phyloP scores from a whole-genome alignment of 495 filamentous ascomycete species.

The Barbatosphaeria neglecta region DNA sequence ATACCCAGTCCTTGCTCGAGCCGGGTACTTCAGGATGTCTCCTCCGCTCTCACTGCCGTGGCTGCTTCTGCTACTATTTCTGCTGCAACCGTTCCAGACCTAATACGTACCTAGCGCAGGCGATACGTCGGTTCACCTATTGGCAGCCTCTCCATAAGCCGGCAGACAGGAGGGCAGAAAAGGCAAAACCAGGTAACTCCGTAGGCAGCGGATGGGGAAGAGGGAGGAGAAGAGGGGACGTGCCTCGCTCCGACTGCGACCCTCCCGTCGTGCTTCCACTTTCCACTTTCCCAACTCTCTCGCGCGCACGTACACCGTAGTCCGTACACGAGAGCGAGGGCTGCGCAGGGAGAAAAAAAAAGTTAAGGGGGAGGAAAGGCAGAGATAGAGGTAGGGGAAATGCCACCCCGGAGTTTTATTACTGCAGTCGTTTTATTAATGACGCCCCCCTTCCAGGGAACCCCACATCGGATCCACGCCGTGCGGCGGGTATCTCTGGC shows the following conservation, averaged over 20 bases:
- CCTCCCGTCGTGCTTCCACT: not conserved
- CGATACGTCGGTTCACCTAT: not conserved
- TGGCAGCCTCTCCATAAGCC: too few relatives aligned
- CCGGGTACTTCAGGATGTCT: not conserved
- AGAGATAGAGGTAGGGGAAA: not conserved
- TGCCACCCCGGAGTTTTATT: conserved; percentile 1
- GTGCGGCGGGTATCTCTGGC: not conserved
- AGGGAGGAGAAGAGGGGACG: too few relatives aligned
- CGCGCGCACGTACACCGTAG: not conserved
- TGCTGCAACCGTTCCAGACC: not conserved
- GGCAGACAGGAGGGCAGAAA: too few relatives aligned
- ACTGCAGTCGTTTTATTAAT: not conserved
- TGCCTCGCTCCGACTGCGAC: not conserved
- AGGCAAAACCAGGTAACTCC: too few relatives aligned
- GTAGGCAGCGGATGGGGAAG: not conserved
- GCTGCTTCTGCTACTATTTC: not conserved
- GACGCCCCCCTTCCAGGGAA: not conserved
- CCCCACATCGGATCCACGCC: not conserved
- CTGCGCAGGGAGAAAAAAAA: not conserved
- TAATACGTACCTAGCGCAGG: not conserved
- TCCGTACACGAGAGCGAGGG: not conserved
- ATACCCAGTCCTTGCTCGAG: not conserved
- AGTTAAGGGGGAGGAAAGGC: not conserved
- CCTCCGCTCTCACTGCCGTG: not conserved
- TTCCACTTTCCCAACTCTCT: not conserved